These are phyloP conservation scores for Fusarium sacchari DNA, from an alignment of 2,329 filamentous ascomycete species.

Conservation along the genomic window DNA sequence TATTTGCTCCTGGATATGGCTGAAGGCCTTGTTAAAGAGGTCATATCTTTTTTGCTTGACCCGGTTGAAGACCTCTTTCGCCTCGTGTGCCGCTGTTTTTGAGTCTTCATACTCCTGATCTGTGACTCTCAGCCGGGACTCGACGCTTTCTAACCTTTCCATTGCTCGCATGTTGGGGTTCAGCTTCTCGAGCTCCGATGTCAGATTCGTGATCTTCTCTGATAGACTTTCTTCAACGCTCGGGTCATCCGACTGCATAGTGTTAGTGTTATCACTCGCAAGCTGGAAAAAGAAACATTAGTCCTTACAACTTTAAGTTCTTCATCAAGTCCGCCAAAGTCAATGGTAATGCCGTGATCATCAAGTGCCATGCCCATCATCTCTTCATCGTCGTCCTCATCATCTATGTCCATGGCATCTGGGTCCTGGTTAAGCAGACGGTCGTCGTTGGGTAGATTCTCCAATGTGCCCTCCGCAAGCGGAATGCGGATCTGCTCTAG, in stretches of 20 bases:
- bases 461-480: slow-evolving; percentile 78
- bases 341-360: slow-evolving; percentile 90
- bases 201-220: slow-evolving; percentile 79
- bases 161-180: slow-evolving; percentile 97
- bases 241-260: slow-evolving; percentile 70
- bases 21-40: slow-evolving; percentile 94
- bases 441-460: slow-evolving; percentile 88
- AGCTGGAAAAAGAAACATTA: not conserved
- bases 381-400: slow-evolving; percentile 72
- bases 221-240: slow-evolving; percentile 79
- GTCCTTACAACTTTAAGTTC: slow-evolving; percentile 78
- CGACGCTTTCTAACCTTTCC: slow-evolving; percentile 87
- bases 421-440: slow-evolving; percentile 78
- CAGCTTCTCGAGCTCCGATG: slow-evolving; percentile 87
- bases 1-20: slow-evolving; percentile 95
- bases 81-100: slow-evolving; percentile 75
- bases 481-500: slow-evolving; percentile 93
- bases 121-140: slow-evolving; percentile 81
- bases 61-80: slow-evolving; percentile 84
- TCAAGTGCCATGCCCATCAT: slow-evolving; percentile 75
- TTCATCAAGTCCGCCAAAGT: slow-evolving; percentile 84
- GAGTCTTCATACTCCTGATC: slow-evolving; percentile 92
- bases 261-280: slow-evolving; percentile 42
- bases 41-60: slow-evolving; percentile 86
- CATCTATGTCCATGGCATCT: slow-evolving; percentile 94